Base-by-base conservation (phyloP, 1,139 yeast genomes). In the Taphrina sp. region DNA sequence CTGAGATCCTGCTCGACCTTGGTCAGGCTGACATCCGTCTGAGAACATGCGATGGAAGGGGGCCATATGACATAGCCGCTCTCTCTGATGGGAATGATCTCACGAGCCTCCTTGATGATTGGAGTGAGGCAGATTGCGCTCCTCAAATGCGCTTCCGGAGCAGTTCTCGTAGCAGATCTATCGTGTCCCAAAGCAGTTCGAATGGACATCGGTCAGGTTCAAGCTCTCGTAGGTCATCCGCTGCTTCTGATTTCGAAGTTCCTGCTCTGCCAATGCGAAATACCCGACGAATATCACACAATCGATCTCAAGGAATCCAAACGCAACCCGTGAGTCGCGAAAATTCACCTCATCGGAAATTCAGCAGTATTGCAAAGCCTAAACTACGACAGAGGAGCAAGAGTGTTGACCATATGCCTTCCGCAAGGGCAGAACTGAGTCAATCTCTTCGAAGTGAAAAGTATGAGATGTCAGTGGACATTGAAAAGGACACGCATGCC, bases 1-100 rank as follows among this genome's bases (percentile, higher is more conserved):
- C 83, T 59, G 72, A 75, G 52, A 69, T 81, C 52, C 74, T 84
- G 62, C 68, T 82, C 42, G 79, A 76, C 41, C 82, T 85, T 67
- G 81, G 78, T 63, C 87, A 94, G 5, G 34, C 52, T 20, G 37
- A 46, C 14, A 23, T 26, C 33, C n/a, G 28, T n/a, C 28, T 46
- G 5, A 36, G 43, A 17, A 46, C 52, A n/a, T 36, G 41, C 28
- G 52, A 46, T 17, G 52, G 52, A 10, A n/a, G 41, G 22, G 37
- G 43, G 17, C 43, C 52, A 1, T 46, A 46, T 43, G 52, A 46
- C 17, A n/a, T 46, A 28, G 52, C 52, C 22, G 41, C 43, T n/a
- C n/a, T 17, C n/a, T 23, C 36, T 7, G 52, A 46, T 12, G 34
- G 37, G n/a, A 24, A 16, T 17, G 43, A 35, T 8, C 36, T 46